Evolutionary conservation across 2,329 filamentous ascomycete genomes (phyloP).

Genomic region (Thermoascus crustaceus): DNA sequence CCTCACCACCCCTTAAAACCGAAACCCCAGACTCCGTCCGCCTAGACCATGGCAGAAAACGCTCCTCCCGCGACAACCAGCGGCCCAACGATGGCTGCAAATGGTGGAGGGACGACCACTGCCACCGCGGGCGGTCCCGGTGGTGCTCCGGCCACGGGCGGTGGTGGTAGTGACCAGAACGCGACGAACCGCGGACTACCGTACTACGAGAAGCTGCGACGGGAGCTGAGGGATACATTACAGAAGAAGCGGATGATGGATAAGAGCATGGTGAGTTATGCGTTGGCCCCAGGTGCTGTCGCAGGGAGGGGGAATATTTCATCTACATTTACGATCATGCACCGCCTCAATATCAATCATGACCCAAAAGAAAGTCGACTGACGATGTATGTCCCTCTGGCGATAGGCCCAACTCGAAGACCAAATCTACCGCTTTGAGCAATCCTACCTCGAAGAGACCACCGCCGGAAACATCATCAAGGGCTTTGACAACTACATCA

Average conservation of each 20-base stretch:
- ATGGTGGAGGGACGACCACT: background rate
- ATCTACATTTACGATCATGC: background rate
- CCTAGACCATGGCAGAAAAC: slow-evolving; percentile 33
- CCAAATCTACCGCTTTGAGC: slow-evolving; percentile 73
- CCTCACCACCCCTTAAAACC: background rate
- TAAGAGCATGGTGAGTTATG: slow-evolving; percentile 45
- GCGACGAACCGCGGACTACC: slow-evolving; percentile 41
- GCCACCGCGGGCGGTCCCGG: slow-evolving; percentile 8
- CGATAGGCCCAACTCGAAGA: slow-evolving; percentile 61
- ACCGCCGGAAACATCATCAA: slow-evolving; percentile 88
- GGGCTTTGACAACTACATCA: slow-evolving; percentile 97
- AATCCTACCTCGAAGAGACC: slow-evolving; percentile 83
- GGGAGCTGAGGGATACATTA: slow-evolving; percentile 59
- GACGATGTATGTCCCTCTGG: background rate
- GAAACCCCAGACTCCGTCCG: background rate
- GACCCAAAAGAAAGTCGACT: no score
- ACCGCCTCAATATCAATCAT: no score
- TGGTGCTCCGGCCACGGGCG: slow-evolving; percentile 5
- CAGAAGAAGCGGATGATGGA: slow-evolving; percentile 58
- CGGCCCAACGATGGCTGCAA: slow-evolving; percentile 10
- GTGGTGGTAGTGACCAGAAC: slow-evolving; percentile 14
- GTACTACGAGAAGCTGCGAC: slow-evolving; percentile 65
- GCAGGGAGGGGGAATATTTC: background rate
- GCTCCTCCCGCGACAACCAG: slow-evolving; percentile 25
- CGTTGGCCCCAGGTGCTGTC: background rate